A percentile compares a stretch with the other conserved stretches of the same genome.
These are phyloP conservation scores for Daldinia sp. DNA, from an alignment of 2,329 filamentous ascomycete species.

Conservation along the genomic window DNA sequence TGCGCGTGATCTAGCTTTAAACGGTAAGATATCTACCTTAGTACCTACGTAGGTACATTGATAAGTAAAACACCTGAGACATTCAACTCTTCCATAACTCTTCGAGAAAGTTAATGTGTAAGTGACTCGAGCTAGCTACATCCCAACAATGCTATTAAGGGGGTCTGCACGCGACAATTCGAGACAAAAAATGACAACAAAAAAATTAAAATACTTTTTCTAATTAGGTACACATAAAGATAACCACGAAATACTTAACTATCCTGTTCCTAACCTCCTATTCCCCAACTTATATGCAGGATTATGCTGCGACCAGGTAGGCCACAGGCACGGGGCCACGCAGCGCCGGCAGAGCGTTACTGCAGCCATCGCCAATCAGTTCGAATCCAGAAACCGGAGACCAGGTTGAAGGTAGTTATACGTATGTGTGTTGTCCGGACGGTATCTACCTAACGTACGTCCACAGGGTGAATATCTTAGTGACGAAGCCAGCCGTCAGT, in stretches of 20 bases:
- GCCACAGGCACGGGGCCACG: constrained; percentile 43
- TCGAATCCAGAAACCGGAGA: constrained; percentile 17
- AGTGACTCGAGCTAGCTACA: not conserved
- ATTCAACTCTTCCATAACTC: constrained; percentile 1
- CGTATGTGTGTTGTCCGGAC: not conserved
- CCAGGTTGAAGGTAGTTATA: constrained; percentile 8
- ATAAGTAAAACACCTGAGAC: constrained; percentile 2
- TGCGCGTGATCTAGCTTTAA: not conserved
- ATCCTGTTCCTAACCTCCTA: not conserved
- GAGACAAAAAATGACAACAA: not conserved
- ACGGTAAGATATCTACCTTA: not conserved
- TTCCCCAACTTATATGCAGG: constrained; percentile 10
- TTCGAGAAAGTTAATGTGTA: constrained; percentile 1
- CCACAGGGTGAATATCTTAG: not conserved
- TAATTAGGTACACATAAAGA: not conserved
- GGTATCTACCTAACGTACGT: not conserved
- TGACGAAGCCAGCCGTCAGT: not conserved
- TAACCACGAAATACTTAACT: not conserved
- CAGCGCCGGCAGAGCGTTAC: constrained; percentile 27
- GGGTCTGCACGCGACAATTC: not conserved
- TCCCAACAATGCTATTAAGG: not conserved
- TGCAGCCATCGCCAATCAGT: constrained; percentile 26
- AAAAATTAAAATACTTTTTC: not conserved
- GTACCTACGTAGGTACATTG: too few species aligned
- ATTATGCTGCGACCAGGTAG: constrained; percentile 19